These are phyloP conservation scores for Erythrophleum ivorense DNA, from an alignment of 331 rosid species.

Conservation along the genomic window DNA sequence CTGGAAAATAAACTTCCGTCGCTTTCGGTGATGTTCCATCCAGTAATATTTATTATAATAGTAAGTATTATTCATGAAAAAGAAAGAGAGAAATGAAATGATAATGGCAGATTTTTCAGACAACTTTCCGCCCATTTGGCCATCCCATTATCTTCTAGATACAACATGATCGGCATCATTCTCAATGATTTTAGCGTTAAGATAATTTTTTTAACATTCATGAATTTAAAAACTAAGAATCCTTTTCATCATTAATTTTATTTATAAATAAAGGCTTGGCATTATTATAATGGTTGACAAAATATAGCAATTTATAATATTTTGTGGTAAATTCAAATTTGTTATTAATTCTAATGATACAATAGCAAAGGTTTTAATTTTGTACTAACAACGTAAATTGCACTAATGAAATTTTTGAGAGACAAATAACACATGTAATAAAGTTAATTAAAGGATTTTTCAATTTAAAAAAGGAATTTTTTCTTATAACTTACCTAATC, in stretches of 20 bases:
- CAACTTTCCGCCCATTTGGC: slow-evolving; percentile 27
- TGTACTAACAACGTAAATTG: not conserved
- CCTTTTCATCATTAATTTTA: not conserved
- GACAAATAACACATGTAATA: not conserved
- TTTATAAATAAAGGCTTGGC: not conserved
- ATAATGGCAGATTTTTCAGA: not conserved
- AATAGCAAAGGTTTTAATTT: not conserved
- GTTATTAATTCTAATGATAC: not conserved
- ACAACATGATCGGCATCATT: slow-evolving; percentile 28
- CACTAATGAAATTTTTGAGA: not conserved
- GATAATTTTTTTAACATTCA: not conserved
- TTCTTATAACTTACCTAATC: not conserved
- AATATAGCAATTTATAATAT: too few relatives aligned
- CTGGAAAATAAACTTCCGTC: not conserved
- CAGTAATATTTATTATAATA: not conserved
- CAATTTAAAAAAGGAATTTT: not conserved
- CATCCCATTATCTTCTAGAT: slow-evolving; percentile 13
- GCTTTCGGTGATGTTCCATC: slow-evolving; percentile 30
- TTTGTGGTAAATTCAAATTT: too few relatives aligned
- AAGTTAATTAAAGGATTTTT: not conserved
- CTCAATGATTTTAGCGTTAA: not conserved
- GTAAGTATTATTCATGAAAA: not conserved
- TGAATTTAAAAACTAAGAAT: not conserved
- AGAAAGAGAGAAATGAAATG: not conserved
- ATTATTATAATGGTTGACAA: not conserved